A percentile compares a stretch with the other conserved stretches of the same genome.
Evolutionary conservation across 1,139 yeast genomes (phyloP).

Genomic region (Hansenula anomala): DNA sequence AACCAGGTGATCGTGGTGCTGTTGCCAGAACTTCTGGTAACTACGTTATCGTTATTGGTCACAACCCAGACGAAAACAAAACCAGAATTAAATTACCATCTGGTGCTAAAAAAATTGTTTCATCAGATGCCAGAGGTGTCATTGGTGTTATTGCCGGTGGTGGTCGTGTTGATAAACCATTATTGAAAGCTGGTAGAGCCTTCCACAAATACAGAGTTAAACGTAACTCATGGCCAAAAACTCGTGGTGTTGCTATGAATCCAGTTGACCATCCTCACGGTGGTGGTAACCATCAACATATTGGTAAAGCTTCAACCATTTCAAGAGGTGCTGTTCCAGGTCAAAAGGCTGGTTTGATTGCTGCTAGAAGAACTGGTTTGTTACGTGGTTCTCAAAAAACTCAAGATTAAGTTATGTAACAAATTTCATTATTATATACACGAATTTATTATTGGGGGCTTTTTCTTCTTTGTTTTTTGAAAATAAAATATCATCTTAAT

Average conservation of each 20-base stretch:
- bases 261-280: constrained; percentile 99
- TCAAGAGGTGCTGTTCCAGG: constrained; percentile 99
- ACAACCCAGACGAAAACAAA: constrained; percentile 98
- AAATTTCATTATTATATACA: constrained; percentile 8
- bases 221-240: constrained; percentile 99
- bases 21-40: constrained; percentile 99
- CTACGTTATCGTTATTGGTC: constrained; percentile 98
- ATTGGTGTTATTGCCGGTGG: constrained; percentile 99
- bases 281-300: constrained; percentile 99
- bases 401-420: constrained; percentile 53
- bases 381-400: constrained; percentile 99
- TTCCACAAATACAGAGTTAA: constrained; percentile 98
- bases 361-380: constrained; percentile 99
- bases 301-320: constrained; percentile 99
- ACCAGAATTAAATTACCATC: constrained; percentile 99
- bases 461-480: background rate
- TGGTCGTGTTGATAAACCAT: constrained; percentile 99
- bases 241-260: constrained; percentile 99
- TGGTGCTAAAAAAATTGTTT: constrained; percentile 95
- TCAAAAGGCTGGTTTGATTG: constrained; percentile 99
- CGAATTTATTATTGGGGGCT: constrained; percentile 3
- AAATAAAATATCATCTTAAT: constrained; percentile 3
- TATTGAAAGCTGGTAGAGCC: constrained; percentile 99
- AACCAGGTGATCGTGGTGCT: constrained; percentile 99
- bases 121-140: constrained; percentile 98